Evolutionary conservation across 805 yeast species (phyloP).

Genomic region (Lipomyces kockii): DNA sequence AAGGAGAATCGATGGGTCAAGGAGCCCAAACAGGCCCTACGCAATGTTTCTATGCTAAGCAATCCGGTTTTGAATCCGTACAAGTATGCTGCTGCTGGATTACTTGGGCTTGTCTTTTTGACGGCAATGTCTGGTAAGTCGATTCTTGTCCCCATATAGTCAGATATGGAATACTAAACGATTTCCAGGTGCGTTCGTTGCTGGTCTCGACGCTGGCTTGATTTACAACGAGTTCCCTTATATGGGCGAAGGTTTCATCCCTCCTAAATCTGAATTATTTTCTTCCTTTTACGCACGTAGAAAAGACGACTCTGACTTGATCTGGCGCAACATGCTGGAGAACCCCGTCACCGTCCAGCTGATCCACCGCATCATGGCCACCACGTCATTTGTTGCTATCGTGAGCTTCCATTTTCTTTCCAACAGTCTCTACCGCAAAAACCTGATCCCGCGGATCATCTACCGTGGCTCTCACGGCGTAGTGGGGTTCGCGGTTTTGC

Average conservation of each 20-base stretch:
- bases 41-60: conserved; percentile 57
- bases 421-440: conserved; percentile 33
- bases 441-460: conserved; percentile 61
- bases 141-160: conserved; percentile 89
- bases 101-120: conserved; percentile 72
- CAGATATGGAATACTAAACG: background rate
- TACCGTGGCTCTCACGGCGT: conserved; percentile 63
- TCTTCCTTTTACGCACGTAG: conserved; percentile 72
- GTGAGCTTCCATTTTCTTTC: conserved; percentile 61
- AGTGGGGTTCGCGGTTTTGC: conserved; percentile 83
- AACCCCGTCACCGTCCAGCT: conserved; percentile 96
- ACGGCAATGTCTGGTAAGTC: conserved; percentile 98
- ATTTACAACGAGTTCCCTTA: conserved; percentile 95
- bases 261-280: conserved; percentile 77
- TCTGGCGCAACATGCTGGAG: conserved; percentile 93
- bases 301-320: conserved; percentile 68
- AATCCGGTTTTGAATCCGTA: conserved; percentile 63
- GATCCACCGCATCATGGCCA: conserved; percentile 84
- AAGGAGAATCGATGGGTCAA: conserved; percentile 72
- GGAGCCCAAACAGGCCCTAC: conserved; percentile 62
- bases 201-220: conserved; percentile 96
- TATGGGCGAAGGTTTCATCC: conserved; percentile 81
- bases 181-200: conserved; percentile 92
- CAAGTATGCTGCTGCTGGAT: conserved; percentile 58
- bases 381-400: conserved; percentile 69